Conservation (phyloP, 805 yeast species). For the Lipomyces kockii region DNA sequence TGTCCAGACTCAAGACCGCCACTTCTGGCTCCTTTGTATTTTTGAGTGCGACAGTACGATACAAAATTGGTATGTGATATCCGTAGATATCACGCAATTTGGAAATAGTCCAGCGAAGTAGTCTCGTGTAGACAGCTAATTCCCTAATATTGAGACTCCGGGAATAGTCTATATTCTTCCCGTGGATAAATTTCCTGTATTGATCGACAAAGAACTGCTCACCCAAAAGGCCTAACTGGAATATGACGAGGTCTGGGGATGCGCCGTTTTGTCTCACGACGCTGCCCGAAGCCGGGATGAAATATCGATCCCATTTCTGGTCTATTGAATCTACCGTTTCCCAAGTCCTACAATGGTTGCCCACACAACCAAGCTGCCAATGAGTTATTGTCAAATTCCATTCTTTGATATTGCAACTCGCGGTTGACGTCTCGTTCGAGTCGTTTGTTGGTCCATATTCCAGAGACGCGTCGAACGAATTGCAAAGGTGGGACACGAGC, state of each 20-base stretch:
- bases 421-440: slow-evolving; percentile 6
- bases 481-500: slow-evolving; percentile 17
- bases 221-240: slow-evolving; percentile 21
- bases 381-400: slow-evolving; percentile 16
- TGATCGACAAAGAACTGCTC: slow-evolving; percentile 4
- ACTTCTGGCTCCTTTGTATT: neutral
- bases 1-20: slow-evolving; percentile 9
- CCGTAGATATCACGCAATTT: neutral
- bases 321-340: slow-evolving; percentile 16
- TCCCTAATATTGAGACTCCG: neutral
- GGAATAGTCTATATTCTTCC: neutral
- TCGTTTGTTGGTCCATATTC: slow-evolving; percentile 22
- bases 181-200: neutral
- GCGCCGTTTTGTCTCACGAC: slow-evolving; percentile 11
- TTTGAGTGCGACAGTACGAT: neutral
- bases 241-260: slow-evolving; percentile 17
- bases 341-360: slow-evolving; percentile 15
- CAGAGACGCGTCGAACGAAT: slow-evolving; percentile 8
- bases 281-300: neutral
- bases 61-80: neutral
- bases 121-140: slow-evolving; percentile 11
- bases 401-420: slow-evolving; percentile 8
- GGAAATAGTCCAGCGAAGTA: slow-evolving; percentile 4
- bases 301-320: slow-evolving; percentile 14
- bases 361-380: slow-evolving; percentile 21